Evolutionary conservation across 2,329 filamentous ascomycete genomes (phyloP).

Genomic region (Venturiaceae sp.): DNA sequence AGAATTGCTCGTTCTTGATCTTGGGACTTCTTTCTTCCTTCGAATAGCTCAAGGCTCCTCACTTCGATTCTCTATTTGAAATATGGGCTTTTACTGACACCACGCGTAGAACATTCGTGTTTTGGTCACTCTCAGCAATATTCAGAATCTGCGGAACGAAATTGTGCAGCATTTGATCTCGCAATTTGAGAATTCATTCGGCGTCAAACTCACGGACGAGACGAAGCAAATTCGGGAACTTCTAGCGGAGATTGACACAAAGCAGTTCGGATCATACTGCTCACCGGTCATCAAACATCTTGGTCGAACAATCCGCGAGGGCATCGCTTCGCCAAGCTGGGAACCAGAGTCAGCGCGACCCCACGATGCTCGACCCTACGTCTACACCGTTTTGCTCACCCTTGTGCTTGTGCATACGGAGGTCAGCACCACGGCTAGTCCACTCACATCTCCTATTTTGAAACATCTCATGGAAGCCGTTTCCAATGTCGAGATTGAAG

Average conservation of each 20-base stretch:
- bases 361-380: constrained; percentile 71
- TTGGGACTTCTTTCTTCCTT: no score
- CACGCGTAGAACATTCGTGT: constrained; percentile 81
- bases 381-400: constrained; percentile 76
- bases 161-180: constrained; percentile 81
- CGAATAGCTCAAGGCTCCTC: no score
- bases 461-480: constrained; percentile 79
- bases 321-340: constrained; percentile 66
- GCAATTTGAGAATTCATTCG: constrained; percentile 89
- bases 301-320: constrained; percentile 58
- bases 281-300: constrained; percentile 63
- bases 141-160: constrained; percentile 71
- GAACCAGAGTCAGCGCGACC: constrained; percentile 50
- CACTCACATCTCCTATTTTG: constrained; percentile 71
- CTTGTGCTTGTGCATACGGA: constrained; percentile 90
- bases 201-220: constrained; percentile 88
- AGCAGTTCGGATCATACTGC: constrained; percentile 88
- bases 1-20: no score
- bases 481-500: constrained; percentile 68
- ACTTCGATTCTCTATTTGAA: not conserved
- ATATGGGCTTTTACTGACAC: not conserved
- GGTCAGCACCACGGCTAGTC: constrained; percentile 45
- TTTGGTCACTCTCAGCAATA: constrained; percentile 86
- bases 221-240: constrained; percentile 86
- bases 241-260: constrained; percentile 78